Evolutionary conservation across 192 early-diverging fungal species (phyloP), one percentile per base, ranked within the genome.

Genomic region (Nowakowskiella sp.): DNA sequence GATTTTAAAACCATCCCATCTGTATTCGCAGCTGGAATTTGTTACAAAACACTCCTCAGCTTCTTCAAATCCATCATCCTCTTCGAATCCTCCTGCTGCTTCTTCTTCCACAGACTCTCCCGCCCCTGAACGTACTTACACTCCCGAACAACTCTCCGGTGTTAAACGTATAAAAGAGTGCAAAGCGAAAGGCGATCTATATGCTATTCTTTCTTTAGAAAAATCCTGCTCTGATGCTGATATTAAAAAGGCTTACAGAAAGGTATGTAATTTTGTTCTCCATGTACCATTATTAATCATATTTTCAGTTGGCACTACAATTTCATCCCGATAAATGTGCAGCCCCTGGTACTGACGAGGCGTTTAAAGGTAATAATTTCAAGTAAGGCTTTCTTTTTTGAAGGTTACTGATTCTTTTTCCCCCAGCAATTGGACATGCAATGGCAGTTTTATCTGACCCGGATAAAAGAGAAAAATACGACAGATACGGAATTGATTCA

Each of bases 311-410:
- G 31, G 94, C 94, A 19, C 74, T 97, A 42, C 79, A 87, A 50
- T 92, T 89, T 62, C 94, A 97, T 54, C 94, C 94, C 0, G 94
- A 97, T 56, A 97, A 97, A 63, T 95, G 94, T 51, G 82, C 73
- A 0, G 92, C 94, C 4, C 90, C 92, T 2, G 91, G 94, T 10
- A 90, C 92, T 7, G 92, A 94, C 51, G 91, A 94, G 61, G 91
- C 94, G 0, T 97, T 97, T 59, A 94, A 96, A 71, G 73, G 86
- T 87, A 66, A 36, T 69, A 60, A 16, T 39, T 32, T n/a, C 21
- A 4, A 8, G 19, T n/a, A 34, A 3, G 6, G 13, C 23, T 13
- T 27, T 10, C 49, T 9, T 28, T 69, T 46, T 29, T 33, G 13
- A 31, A 45, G 16, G 16, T 46, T 21, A 22, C 1, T 43, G 25